Base-by-base conservation (phyloP, 108 stramenopile genomes). In the Mediolabrus comicus region DNA sequence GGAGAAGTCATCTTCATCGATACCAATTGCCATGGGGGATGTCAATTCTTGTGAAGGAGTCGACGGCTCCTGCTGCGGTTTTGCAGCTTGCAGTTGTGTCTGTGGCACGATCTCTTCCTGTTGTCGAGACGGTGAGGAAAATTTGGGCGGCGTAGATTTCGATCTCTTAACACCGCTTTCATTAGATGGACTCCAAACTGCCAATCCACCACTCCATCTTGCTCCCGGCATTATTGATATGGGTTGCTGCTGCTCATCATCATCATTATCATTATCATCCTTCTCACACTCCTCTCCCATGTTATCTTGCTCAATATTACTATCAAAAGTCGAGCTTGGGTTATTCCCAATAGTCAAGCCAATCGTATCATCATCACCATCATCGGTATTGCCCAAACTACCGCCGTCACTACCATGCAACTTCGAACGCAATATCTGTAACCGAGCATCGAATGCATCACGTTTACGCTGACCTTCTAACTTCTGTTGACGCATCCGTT, bases 151-250 rank as follows among this genome's bases (percentile, higher is more conserved):
- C 4, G 41, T 17, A 0, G 41, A 17, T 16, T 43, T 43, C 41
- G 41, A 43, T 43, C 16, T 43, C 41, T 17, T 17, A 6, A 8
- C 36, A 43, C 16, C 41, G 17, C n/a, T 5, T 17, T 17, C 41
- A 43, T 17, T 43, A 3, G 41, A 43, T 43, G 63, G 53, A 53
- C 63, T 59, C 76, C 76, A 77, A 3, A 31, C 17, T 22, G 76
- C 76, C 46, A 54, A 34, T 13, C 76, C 76, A 1, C 76, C 76
- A 34, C 76, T 70, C 76, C 76, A 77, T 64, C 52, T 49, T 13
- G 76, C 76, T n/a, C 63, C 69, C 24, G 76, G 69, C 25, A 70
- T 35, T 17, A 77, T 26, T 0, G 43, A 30, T 2, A 14, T 43
- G 53, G 29, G 2, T 17, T 24, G 22, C 31, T 60, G n/a, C 14